Evolutionary conservation across 345 rosid species (phyloP).

Genomic region (Hibiscus tridactylites): DNA sequence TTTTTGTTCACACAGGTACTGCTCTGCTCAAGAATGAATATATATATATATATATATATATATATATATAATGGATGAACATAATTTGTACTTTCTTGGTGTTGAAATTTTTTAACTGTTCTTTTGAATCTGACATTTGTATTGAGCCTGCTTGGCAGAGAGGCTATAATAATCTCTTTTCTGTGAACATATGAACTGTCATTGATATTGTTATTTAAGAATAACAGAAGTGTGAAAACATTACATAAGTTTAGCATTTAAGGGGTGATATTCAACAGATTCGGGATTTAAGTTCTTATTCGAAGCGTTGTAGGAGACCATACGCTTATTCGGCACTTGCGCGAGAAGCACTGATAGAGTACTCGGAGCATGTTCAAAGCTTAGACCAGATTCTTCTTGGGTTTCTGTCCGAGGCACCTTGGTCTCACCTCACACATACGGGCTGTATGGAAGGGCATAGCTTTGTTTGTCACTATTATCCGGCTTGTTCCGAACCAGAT

Average conservation of each 20-base stretch:
- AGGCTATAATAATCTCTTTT: background rate
- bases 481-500: slow-evolving; percentile 21
- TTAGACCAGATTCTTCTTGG: slow-evolving; percentile 9
- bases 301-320: too few species aligned
- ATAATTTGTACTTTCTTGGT: background rate
- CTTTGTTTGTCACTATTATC: slow-evolving; percentile 22
- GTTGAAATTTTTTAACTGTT: background rate
- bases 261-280: too few species aligned
- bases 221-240: too few species aligned
- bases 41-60: too few species aligned
- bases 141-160: background rate
- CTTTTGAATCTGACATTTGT: background rate
- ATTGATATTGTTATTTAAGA: too few species aligned
- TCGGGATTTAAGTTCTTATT: too few species aligned
- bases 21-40: background rate
- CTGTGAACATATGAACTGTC: too few species aligned
- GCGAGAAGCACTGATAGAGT: slow-evolving; percentile 10
- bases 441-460: slow-evolving; percentile 16
- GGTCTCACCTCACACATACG: slow-evolving; percentile 15
- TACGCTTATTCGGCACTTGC: too few species aligned
- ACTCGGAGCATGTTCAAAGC: background rate
- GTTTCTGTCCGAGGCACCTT: slow-evolving; percentile 21
- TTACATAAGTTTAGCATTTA: too few species aligned
- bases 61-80: background rate
- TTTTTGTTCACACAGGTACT: background rate